Base-by-base conservation (phyloP, 306 rosid species). In the Pterocarpus santalinus region DNA sequence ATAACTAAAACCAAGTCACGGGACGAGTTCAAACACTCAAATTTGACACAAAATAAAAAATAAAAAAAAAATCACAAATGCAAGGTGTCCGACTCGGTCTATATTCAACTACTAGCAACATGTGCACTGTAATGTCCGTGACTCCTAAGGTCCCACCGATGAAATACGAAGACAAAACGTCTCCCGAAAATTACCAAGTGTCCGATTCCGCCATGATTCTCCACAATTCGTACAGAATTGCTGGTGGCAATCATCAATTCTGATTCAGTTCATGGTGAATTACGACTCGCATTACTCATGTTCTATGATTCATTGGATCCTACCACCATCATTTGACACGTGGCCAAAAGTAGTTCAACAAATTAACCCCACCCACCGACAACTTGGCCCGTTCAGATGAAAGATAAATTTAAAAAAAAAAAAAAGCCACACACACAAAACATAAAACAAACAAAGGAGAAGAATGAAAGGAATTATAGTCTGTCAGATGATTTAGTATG, bases 341-440 rank as follows among this genome's bases (percentile, higher is more conserved):
- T 39, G 74, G 7, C 77, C 46, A 5, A 22, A 22, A 7, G 6
- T 5, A 57, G 16, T 61, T 38, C 32, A 55, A 67, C 28, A 66
- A 46, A 47, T 3, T 56, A 57, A 51, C 38, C 67, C 73, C 22
- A 69, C 16, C 72, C 75, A 64, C 83, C 85, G 77, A 76, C 71
- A 63, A 56, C 81, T 71, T 53, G 65, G 38, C 69, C 73, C 33
- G 51, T 35, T 14, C 5, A 5, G 6, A 7, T 5, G 47, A 0
- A 43, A 43, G 6, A 5, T 6, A 43, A 43, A 43, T 5, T 43
- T 1, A 43, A 43, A 5, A 55, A 52, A 53, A 51, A 7, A 38
- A 10, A 2, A 2, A 46, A 14, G 8, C 17, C 6, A 57, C 34
- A 16, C 51, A n/a, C 28, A 56, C 8, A 38, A n/a, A n/a, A 32